Evolutionary conservation across 2,329 filamentous ascomycete genomes (phyloP), one percentile per base, ranked within the genome.

Genomic region (Colletotrichum trifolii): DNA sequence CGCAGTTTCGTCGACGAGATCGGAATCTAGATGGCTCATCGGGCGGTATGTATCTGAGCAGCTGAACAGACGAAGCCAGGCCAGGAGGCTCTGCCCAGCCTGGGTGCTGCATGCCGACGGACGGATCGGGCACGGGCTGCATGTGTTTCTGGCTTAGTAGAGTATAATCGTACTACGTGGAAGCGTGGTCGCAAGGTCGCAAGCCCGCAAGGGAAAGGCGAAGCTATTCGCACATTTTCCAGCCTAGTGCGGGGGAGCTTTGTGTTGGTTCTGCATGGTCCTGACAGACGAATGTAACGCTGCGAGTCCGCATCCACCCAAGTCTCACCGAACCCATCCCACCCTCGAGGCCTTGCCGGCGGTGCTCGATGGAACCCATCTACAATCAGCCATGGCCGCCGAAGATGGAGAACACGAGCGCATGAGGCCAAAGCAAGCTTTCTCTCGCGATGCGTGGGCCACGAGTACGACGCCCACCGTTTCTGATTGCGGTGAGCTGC

Each of bases 141-240:
- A 43, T 9, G 40, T 11, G 50, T 8, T 35, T 42, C 35, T 13
- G 35, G 42, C 42, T 33, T 39, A 64, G 49, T 55, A n/a, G 17
- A 36, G 17, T 33, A 25, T 40, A 17, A 17, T 17, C 17, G 17
- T 17, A 60, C 38, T 25, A 25, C 25, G 25, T 5, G 25, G 4
- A 1, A 25, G 25, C 4, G 25, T 25, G 25, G 25, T 25, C 25
- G 25, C 25, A 17, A 12, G 38, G 56, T 54, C n/a, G 45, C 38
- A 13, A 48, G 15, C 11, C 10, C 9, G 36, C 50, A 5, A 17
- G 25, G 53, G 9, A n/a, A 33, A 56, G 55, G 50, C 38, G 62
- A 65, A 62, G 62, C 62, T 65, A 65, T 65, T 65, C 62, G 40
- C 62, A 53, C 8, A 55, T 50, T 56, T 52, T 11, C 43, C 25